phyloP scores from a whole-genome alignment of 2,329 filamentous ascomycete genomes.

The Coleophoma crateriformis region DNA sequence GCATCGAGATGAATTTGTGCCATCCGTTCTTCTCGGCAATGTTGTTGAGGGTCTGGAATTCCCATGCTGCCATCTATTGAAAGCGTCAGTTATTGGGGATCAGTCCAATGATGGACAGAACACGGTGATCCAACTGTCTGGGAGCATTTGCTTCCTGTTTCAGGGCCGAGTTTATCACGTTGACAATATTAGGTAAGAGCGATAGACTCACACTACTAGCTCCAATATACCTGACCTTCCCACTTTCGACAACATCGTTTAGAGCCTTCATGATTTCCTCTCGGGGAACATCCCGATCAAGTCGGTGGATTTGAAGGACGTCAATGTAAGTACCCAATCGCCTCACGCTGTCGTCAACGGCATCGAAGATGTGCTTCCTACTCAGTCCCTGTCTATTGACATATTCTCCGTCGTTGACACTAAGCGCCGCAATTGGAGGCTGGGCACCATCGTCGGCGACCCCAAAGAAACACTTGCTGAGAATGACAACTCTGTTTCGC shows the following conservation, averaged over 20 bases:
- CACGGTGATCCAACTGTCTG: too few relatives aligned
- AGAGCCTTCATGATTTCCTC: conserved; percentile 59
- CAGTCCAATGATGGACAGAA: too few relatives aligned
- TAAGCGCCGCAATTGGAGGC: neutral
- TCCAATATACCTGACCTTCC: conserved; percentile 50
- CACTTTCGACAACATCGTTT: conserved; percentile 53
- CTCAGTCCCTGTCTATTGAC: conserved; percentile 48
- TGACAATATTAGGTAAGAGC: neutral
- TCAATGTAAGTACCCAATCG: conserved; percentile 45
- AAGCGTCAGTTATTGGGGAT: too few relatives aligned
- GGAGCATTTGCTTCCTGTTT: too few relatives aligned
- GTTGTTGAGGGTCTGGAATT: conserved; percentile 49
- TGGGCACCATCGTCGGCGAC: conserved; percentile 27
- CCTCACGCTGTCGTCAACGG: conserved; percentile 51
- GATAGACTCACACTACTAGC: conserved; percentile 32
- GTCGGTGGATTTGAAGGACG: conserved; percentile 55
- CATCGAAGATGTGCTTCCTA: conserved; percentile 59
- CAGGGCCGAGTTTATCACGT: too few relatives aligned
- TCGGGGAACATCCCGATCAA: conserved; percentile 44
- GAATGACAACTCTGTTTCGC: conserved; percentile 56
- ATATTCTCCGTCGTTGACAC: conserved; percentile 32
- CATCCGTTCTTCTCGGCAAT: conserved; percentile 50
- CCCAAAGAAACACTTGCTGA: conserved; percentile 56
- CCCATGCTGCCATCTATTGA: conserved; percentile 45
- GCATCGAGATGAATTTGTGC: conserved; percentile 57